Evolutionary conservation across 805 yeast genomes (phyloP).

Genomic region (Metschnikowia lochheadii): DNA sequence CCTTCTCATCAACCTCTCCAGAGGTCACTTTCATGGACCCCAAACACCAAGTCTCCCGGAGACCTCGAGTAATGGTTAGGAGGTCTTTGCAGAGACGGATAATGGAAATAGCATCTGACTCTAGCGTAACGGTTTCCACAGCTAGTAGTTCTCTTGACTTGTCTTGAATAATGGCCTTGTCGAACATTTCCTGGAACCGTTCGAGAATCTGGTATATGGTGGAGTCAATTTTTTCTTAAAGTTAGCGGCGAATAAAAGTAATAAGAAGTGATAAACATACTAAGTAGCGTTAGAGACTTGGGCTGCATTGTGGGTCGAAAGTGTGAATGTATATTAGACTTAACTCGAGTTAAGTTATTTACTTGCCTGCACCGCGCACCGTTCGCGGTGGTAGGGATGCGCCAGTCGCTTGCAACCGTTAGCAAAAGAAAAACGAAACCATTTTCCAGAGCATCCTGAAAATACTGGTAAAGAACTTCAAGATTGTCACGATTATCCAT

Average conservation of each 20-base stretch:
- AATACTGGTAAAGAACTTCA: conserved; percentile 29
- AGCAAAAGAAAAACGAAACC: not conserved
- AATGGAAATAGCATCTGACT: conserved; percentile 48
- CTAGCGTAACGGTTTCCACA: conserved; percentile 54
- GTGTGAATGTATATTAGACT: not conserved
- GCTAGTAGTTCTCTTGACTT: conserved; percentile 42
- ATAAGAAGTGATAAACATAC: conserved; percentile 21
- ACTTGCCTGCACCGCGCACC: not conserved
- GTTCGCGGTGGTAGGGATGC: not conserved
- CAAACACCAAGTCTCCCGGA: conserved; percentile 56
- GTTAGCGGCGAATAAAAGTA: conserved; percentile 17
- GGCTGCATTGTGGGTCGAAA: conserved; percentile 38
- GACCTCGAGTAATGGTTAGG: conserved; percentile 42
- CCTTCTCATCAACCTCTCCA: conserved; percentile 12
- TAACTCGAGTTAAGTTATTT: not conserved
- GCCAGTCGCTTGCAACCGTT: conserved; percentile 2
- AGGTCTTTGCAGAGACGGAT: conserved; percentile 52
- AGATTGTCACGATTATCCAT: conserved; percentile 55
- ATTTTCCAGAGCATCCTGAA: conserved; percentile 15
- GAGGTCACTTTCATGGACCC: conserved; percentile 44
- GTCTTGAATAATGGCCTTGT: conserved; percentile 40
- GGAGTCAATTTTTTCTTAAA: conserved; percentile 45
- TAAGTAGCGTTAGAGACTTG: conserved; percentile 36
- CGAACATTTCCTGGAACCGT: conserved; percentile 51
- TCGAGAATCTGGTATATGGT: conserved; percentile 49